Percentiles rank a stretch among this genome's conserved stretches.
Evolutionary conservation across 352 stramenopile species (phyloP).

Genomic region (Phytophthora cryptogea): DNA sequence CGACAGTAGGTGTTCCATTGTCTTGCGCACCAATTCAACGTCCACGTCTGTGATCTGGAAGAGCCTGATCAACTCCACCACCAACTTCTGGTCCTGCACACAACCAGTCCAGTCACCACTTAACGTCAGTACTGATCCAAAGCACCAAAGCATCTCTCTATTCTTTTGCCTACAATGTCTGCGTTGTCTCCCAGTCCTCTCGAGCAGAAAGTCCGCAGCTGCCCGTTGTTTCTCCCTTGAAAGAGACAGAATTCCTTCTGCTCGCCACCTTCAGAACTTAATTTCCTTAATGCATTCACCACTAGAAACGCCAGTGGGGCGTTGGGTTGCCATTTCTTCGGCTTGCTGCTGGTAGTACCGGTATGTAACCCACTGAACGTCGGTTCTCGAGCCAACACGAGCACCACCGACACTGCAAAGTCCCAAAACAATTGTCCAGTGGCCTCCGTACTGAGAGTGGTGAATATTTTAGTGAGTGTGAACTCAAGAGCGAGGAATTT

Average conservation of each 20-base stretch:
- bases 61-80: slow-evolving; percentile 64
- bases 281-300: slow-evolving; percentile 52
- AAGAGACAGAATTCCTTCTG: slow-evolving; percentile 14
- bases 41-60: slow-evolving; percentile 52
- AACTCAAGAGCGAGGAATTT: slow-evolving; percentile 61
- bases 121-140: not conserved
- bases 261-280: slow-evolving; percentile 11
- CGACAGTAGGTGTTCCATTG: slow-evolving; percentile 31
- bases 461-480: slow-evolving; percentile 33
- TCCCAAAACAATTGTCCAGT: slow-evolving; percentile 32
- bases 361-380: not conserved
- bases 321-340: slow-evolving; percentile 54
- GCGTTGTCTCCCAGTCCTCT: slow-evolving; percentile 19
- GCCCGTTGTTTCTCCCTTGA: slow-evolving; percentile 31
- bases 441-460: slow-evolving; percentile 4
- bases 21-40: slow-evolving; percentile 15
- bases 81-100: slow-evolving; percentile 52
- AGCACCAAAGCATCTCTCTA: not conserved
- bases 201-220: slow-evolving; percentile 41
- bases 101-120: not conserved
- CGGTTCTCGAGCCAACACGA: slow-evolving; percentile 33
- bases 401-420: slow-evolving; percentile 46
- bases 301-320: slow-evolving; percentile 59
- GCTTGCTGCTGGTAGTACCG: slow-evolving; percentile 9
- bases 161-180: slow-evolving; percentile 10